Conservation (phyloP, 1,284 basidiomycete genomes). For the Boletus semigastroideus region DNA sequence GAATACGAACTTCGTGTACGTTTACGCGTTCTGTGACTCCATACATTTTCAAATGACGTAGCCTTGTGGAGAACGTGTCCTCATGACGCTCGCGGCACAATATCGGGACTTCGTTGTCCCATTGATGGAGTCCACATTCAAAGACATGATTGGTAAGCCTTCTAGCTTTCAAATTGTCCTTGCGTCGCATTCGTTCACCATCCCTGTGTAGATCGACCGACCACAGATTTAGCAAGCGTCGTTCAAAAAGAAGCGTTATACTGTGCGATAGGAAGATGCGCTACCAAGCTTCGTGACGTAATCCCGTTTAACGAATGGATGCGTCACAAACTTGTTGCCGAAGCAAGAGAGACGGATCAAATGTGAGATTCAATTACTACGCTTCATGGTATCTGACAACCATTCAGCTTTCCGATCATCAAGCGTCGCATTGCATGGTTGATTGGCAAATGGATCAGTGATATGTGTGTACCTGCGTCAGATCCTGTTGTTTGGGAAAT, state of each 20-base stretch:
- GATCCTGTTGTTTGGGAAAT: conserved; percentile 76
- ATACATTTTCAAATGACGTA: conserved; percentile 31
- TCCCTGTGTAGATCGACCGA: conserved; percentile 46
- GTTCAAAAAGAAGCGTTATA: conserved; percentile 86
- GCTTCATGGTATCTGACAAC: conserved; percentile 19
- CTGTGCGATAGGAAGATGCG: conserved; percentile 84
- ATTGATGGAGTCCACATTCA: conserved; percentile 60
- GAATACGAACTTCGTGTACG: conserved; percentile 80
- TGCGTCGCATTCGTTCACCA: conserved; percentile 2
- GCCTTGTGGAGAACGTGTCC: conserved; percentile 87
- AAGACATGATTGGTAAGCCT: conserved; percentile 52
- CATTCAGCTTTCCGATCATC: conserved; percentile 74
- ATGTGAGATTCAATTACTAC: conserved; percentile 41
- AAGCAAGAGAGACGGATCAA: conserved; percentile 57
- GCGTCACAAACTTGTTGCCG: conserved; percentile 52
- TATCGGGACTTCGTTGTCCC: conserved; percentile 75
- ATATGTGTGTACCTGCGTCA: conserved; percentile 60
- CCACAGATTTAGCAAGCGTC: conserved; percentile 59
- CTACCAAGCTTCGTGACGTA: conserved; percentile 58
- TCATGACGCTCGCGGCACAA: conserved; percentile 76
- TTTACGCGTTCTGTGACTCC: conserved; percentile 3
- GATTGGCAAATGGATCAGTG: conserved; percentile 80
- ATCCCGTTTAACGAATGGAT: conserved; percentile 73
- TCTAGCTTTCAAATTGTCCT: neutral
- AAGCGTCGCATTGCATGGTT: conserved; percentile 90